These are phyloP conservation scores for Filosporella fistucella DNA, from an alignment of 495 filamentous ascomycete genomes.

Conservation along the genomic window DNA sequence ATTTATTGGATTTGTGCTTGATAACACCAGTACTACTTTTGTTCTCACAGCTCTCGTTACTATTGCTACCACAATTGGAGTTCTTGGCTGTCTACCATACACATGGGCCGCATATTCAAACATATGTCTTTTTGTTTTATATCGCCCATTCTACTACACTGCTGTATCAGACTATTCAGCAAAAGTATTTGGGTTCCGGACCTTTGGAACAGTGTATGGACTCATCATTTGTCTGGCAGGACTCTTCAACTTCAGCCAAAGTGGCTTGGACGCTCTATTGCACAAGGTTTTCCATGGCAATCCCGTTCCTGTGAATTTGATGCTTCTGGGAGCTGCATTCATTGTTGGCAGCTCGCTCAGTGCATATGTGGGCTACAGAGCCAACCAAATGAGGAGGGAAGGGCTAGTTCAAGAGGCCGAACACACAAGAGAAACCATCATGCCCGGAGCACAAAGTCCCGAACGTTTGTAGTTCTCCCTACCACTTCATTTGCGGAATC, in stretches of 20 bases:
- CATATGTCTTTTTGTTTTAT: slow-evolving; percentile 73
- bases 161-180: slow-evolving; percentile 81
- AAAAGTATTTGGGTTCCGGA: slow-evolving; percentile 94
- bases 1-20: slow-evolving; percentile 81
- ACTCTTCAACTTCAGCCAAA: slow-evolving; percentile 82
- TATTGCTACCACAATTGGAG: slow-evolving; percentile 70
- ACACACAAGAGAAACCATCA: slow-evolving; percentile 26
- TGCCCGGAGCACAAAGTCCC: slow-evolving; percentile 19
- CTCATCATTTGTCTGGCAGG: slow-evolving; percentile 86
- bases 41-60: slow-evolving; percentile 71
- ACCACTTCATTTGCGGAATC: too few relatives aligned
- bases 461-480: slow-evolving; percentile 16
- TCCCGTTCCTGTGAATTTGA: slow-evolving; percentile 74
- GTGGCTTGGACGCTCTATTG: slow-evolving; percentile 74
- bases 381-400: slow-evolving; percentile 26
- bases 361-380: slow-evolving; percentile 46
- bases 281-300: slow-evolving; percentile 65
- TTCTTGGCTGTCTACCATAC: slow-evolving; percentile 69
- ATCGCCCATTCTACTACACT: slow-evolving; percentile 74
- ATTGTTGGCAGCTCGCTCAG: slow-evolving; percentile 56
- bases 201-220: slow-evolving; percentile 96
- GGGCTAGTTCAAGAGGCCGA: slow-evolving; percentile 34
- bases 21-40: slow-evolving; percentile 67
- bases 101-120: slow-evolving; percentile 68
- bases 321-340: slow-evolving; percentile 56